phyloP scores from a whole-genome alignment of 257 asterid genomes.

The Pogostemon cablin region DNA sequence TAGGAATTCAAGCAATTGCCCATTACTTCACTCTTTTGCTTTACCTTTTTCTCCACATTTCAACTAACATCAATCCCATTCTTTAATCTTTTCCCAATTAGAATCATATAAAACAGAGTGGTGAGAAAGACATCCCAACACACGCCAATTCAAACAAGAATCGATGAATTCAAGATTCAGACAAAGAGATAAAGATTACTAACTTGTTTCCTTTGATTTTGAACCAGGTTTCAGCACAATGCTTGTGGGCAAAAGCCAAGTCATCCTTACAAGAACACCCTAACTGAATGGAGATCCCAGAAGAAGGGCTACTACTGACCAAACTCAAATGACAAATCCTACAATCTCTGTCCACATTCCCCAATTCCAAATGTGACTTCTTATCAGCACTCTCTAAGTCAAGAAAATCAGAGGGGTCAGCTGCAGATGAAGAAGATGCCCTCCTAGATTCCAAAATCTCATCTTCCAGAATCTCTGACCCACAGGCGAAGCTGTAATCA shows the following conservation, averaged over 20 bases:
- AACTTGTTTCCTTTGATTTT: constrained; percentile 93
- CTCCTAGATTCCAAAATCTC: constrained; percentile 48
- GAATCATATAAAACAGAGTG: no score
- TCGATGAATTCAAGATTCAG: constrained; percentile 12
- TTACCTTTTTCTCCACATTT: constrained; percentile 38
- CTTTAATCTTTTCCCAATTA: constrained; percentile 39
- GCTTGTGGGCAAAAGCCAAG: constrained; percentile 82
- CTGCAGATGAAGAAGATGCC: constrained; percentile 46
- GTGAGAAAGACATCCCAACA: not conserved
- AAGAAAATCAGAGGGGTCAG: constrained; percentile 40
- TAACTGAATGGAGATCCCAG: constrained; percentile 74
- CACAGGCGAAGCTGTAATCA: constrained; percentile 46
- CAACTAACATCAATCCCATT: constrained; percentile 33
- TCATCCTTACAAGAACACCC: constrained; percentile 92
- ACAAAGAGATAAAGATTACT: constrained; percentile 29
- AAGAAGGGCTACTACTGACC: constrained; percentile 55
- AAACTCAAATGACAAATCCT: constrained; percentile 85
- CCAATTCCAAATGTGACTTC: constrained; percentile 41
- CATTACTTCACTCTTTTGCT: constrained; percentile 31
- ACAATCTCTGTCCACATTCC: constrained; percentile 61
- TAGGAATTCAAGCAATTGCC: constrained; percentile 34
- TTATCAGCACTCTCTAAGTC: constrained; percentile 53
- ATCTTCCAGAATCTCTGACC: constrained; percentile 51
- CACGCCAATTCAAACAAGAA: not conserved
- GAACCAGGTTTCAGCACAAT: constrained; percentile 96